These are phyloP conservation scores for Lodderomyces pseudojiufengensis DNA, from an alignment of 1,139 yeast genomes.

Conservation along the genomic window DNA sequence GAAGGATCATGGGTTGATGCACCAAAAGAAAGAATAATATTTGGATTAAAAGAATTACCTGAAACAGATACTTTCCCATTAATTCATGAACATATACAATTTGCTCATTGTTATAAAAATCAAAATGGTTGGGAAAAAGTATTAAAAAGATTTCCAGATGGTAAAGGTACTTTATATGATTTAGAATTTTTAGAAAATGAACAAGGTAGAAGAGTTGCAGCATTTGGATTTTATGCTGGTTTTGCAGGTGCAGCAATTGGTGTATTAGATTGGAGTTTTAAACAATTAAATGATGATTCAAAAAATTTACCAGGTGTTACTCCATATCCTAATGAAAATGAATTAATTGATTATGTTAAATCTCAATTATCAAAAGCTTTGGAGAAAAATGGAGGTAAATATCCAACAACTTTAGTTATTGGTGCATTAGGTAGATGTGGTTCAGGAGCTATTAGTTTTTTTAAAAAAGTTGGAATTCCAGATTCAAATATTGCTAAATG, in stretches of 20 bases:
- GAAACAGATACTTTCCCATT: conserved; percentile 88
- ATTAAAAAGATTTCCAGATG: conserved; percentile 80
- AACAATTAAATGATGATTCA: conserved; percentile 52
- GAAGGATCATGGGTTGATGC: conserved; percentile 91
- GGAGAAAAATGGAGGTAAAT: conserved; percentile 54
- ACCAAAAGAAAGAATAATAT: conserved; percentile 82
- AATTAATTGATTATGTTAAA: conserved; percentile 67
- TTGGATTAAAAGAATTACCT: conserved; percentile 94
- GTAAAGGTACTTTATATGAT: conserved; percentile 87
- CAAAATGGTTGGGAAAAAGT: conserved; percentile 98
- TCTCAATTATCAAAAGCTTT: conserved; percentile 58
- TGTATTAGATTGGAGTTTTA: conserved; percentile 89
- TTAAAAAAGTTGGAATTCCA: conserved; percentile 83
- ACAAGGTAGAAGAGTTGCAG: conserved; percentile 97
- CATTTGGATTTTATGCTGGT: conserved; percentile 97
- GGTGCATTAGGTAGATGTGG: conserved; percentile 99
- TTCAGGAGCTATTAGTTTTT: conserved; percentile 89
- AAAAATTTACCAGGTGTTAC: conserved; percentile 71
- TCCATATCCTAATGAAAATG: conserved; percentile 79
- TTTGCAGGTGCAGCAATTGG: conserved; percentile 99
- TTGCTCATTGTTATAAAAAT: conserved; percentile 97
- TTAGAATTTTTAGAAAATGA: conserved; percentile 92
- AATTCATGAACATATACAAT: conserved; percentile 92
- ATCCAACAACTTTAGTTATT: conserved; percentile 80
- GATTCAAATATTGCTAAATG: conserved; percentile 80